Evolutionary conservation across 805 yeast genomes (phyloP), one percentile per base, ranked within the genome.

Genomic region (Yarrowia phangngaensis): DNA sequence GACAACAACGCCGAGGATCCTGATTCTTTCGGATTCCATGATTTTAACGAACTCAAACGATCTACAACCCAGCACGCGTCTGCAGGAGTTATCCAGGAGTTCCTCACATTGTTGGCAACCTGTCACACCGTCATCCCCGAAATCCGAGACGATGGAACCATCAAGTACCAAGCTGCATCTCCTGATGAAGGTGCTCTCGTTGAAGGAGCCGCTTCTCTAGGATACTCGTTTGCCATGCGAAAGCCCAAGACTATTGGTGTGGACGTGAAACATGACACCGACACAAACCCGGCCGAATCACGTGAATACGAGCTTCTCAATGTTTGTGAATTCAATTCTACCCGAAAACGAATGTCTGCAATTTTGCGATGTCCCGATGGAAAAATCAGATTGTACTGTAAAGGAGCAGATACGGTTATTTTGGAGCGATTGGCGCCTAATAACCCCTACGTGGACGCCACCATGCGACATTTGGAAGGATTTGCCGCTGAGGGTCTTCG

Each of bases 111-210:
- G 40, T 70, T 92, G 52, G 86, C 97, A 29, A 80, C 95, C 0
- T 92, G 98, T 64, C 99, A 92, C 60, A 94, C 99, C 0, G 99
- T 92, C 30, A 92, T 92, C 54, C 99, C 99, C 0, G 98, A 92
- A 64, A 70, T 75, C 14, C 74, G 73, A 53, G 62, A 60, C 13
- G 59, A 59, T 26, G 68, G 65, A 5, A 51, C 50, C 23, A 80
- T 92, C 54, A 89, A 86, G 63, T 92, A 94, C 64, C 99, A 92
- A 67, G 98, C 99, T 1, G 96, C 98, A 0, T 89, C 97, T 0
- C 98, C 98, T 0, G 99, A 92, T 69, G 98, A 94, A 70, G 98
- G 98, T 45, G 99, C 99, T 0, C 72, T 92, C 53, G 99, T 92
- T 2, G 88, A 89, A 58, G 99, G 99, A 52, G 97, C 95, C 13